A percentile compares a stretch with the other conserved stretches of the same genome.
Conservation (phyloP, 345 rosid species). For the Diplotaxis tenuifolia region DNA sequence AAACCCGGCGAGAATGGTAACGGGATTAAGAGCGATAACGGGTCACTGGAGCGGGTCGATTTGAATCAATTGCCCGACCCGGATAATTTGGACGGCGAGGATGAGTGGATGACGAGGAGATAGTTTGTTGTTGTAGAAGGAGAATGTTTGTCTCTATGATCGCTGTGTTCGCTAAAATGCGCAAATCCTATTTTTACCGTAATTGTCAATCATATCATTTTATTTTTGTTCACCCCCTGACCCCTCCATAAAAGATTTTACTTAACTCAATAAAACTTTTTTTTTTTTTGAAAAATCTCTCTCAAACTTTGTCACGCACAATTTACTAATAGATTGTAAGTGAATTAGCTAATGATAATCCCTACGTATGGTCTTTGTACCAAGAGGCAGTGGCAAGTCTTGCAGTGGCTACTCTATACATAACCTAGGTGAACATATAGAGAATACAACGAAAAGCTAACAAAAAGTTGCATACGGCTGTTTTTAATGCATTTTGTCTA, state of each 20-base stretch:
- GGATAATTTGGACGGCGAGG: constrained; percentile 54
- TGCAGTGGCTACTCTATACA: too few relatives aligned
- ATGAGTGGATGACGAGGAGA: constrained; percentile 41
- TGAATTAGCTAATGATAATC: too few relatives aligned
- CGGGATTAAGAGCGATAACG: constrained; percentile 35
- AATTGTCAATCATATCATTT: background rate
- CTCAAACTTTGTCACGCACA: too few relatives aligned
- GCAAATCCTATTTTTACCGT: background rate
- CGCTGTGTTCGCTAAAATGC: constrained; percentile 12
- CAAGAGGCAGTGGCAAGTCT: too few relatives aligned
- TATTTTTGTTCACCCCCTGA: background rate
- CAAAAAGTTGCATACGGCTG: too few relatives aligned
- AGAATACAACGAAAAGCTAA: too few relatives aligned
- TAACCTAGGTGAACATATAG: too few relatives aligned
- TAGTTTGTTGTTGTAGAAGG: constrained; percentile 9
- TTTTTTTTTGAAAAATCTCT: too few relatives aligned
- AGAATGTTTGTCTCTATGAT: constrained; percentile 22
- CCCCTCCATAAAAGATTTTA: background rate
- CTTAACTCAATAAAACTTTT: too few relatives aligned
- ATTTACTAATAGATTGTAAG: too few relatives aligned
- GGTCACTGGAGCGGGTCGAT: constrained; percentile 60
- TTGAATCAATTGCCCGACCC: constrained; percentile 94
- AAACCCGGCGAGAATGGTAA: constrained; percentile 7
- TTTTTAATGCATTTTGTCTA: too few relatives aligned
- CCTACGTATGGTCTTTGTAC: too few relatives aligned